Conservation (phyloP, 2,329 filamentous ascomycete species). For the Colletotrichum spaethianum region DNA sequence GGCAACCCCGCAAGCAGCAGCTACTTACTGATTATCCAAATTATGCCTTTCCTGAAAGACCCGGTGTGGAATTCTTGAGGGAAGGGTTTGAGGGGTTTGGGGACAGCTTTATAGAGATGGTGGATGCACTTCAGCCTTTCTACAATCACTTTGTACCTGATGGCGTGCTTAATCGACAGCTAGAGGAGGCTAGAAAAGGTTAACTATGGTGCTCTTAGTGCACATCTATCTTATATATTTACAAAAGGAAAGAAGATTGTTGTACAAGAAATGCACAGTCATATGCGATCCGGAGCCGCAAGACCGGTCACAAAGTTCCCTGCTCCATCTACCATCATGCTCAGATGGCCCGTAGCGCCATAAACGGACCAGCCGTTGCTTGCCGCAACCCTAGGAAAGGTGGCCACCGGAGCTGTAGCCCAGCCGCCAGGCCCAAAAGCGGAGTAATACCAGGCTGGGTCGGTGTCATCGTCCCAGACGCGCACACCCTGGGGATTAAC, state of each 20-base stretch:
- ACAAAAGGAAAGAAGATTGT: too few species aligned
- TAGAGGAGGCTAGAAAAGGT: not conserved
- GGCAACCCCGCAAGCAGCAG: not conserved
- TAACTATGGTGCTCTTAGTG: too few species aligned
- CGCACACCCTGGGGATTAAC: too few species aligned
- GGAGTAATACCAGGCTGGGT: not conserved
- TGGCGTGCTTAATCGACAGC: not conserved
- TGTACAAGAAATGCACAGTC: too few species aligned
- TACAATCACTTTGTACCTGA: constrained; percentile 6
- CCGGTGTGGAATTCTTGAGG: too few species aligned
- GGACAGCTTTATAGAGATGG: not conserved
- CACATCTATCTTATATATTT: too few species aligned
- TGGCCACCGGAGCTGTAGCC: not conserved
- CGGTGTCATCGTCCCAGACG: not conserved
- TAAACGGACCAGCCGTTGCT: not conserved
- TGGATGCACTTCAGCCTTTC: not conserved
- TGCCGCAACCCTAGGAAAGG: not conserved
- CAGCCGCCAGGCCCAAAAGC: not conserved
- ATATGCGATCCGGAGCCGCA: not conserved
- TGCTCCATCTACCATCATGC: not conserved
- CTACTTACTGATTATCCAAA: not conserved
- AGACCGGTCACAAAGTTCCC: not conserved
- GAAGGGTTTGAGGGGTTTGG: not conserved
- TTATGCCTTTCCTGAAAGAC: not conserved
- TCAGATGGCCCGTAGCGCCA: not conserved